A percentile compares a stretch with the other conserved stretches of the same genome.
These are phyloP conservation scores for Grigorovia humatica DNA, from an alignment of 805 yeast species.

Conservation along the genomic window DNA sequence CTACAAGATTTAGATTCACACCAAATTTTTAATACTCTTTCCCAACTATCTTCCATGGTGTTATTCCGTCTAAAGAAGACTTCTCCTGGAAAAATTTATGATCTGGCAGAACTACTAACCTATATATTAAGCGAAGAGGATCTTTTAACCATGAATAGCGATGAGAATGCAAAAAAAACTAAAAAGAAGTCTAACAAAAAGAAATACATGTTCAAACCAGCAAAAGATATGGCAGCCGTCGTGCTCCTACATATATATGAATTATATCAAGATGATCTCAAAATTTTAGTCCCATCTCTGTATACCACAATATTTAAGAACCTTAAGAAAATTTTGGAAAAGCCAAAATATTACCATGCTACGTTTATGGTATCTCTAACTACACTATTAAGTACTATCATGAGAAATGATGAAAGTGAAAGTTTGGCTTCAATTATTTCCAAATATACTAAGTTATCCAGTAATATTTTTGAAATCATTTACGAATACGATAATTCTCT, in stretches of 20 bases:
- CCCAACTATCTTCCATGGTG: conserved; percentile 15
- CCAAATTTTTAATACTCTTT: conserved; percentile 11
- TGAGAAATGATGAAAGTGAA: conserved; percentile 9
- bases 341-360: conserved; percentile 25
- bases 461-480: conserved; percentile 14
- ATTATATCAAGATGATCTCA: conserved; percentile 25
- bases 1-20: conserved; percentile 14
- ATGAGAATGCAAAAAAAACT: conserved; percentile 9
- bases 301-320: conserved; percentile 24
- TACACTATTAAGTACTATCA: conserved; percentile 15
- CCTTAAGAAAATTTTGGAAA: conserved; percentile 27
- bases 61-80: conserved; percentile 8
- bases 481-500: conserved; percentile 14
- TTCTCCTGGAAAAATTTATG: conserved; percentile 19
- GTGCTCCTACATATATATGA: conserved; percentile 26
- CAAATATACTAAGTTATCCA: conserved; percentile 21
- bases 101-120: conserved; percentile 19
- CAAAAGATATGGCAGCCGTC: conserved; percentile 24
- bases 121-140: conserved; percentile 24
- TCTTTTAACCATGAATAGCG: conserved; percentile 1
- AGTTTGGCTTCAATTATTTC: conserved; percentile 7
- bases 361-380: conserved; percentile 19
- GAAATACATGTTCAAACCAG: conserved; percentile 13
- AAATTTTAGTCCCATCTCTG: conserved; percentile 28
- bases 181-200: conserved; percentile 17